These are phyloP conservation scores for Aspergillus homomorphus DNA, from an alignment of 495 filamentous ascomycete species.

Conservation along the genomic window DNA sequence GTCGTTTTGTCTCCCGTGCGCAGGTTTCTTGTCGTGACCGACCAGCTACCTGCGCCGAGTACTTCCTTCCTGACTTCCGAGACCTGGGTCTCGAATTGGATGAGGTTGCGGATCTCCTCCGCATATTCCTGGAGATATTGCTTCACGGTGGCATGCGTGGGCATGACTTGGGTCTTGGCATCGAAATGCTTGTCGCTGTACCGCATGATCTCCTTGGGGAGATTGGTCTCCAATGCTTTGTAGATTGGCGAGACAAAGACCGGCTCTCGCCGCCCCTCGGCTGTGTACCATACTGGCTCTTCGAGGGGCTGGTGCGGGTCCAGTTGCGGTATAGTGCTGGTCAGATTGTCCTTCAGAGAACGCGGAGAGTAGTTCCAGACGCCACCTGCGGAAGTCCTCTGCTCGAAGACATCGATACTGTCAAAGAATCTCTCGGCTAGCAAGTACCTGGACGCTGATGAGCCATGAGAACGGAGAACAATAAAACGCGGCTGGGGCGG, in stretches of 20 bases:
- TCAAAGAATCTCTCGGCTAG: slow-evolving; percentile 68
- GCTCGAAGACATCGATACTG: slow-evolving; percentile 76
- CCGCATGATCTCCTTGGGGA: slow-evolving; percentile 77
- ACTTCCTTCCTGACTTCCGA: slow-evolving; percentile 39
- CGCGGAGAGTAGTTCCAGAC: slow-evolving; percentile 68
- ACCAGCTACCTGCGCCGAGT: slow-evolving; percentile 41
- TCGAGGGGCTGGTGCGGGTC: slow-evolving; percentile 40
- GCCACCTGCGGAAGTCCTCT: slow-evolving; percentile 70
- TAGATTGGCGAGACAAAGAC: slow-evolving; percentile 73
- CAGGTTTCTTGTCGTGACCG: slow-evolving; percentile 53
- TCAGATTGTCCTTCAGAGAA: slow-evolving; percentile 23
- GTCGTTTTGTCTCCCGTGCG: slow-evolving; percentile 32
- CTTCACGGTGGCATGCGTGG: slow-evolving; percentile 61
- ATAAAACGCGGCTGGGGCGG: background rate
- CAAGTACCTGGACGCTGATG: slow-evolving; percentile 56
- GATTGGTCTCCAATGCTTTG: slow-evolving; percentile 78
- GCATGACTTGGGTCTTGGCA: slow-evolving; percentile 64
- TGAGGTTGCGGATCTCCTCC: slow-evolving; percentile 52
- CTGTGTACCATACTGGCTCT: slow-evolving; percentile 41
- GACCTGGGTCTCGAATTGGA: slow-evolving; percentile 59
- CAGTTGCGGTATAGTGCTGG: slow-evolving; percentile 39
- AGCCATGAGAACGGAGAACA: background rate
- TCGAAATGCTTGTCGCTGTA: slow-evolving; percentile 71
- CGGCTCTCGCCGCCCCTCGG: slow-evolving; percentile 26
- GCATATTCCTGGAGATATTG: slow-evolving; percentile 75